Evolutionary conservation across 2,329 filamentous ascomycete genomes (phyloP), one percentile per base, ranked within the genome.

Genomic region (Trichoderma harzianum): DNA sequence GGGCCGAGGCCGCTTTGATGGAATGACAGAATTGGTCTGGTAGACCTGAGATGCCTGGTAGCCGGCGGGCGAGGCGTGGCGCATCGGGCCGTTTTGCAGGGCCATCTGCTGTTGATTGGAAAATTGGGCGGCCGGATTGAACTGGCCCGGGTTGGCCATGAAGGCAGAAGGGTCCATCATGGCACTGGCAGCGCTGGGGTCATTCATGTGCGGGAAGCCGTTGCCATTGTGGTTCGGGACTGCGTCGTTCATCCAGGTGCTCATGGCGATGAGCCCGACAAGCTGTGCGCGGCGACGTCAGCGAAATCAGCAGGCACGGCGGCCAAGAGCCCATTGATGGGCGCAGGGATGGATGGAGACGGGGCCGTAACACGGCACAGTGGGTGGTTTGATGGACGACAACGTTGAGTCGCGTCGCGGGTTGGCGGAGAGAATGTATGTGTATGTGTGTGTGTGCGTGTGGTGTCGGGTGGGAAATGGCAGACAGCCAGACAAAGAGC

Each of bases 1-100:
- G 67, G 92, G 92, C 61, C 93, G 89, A 69, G 93, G 89, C 78
- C 96, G 90, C 84, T 98, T 99, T 26, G 95, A 95, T 72, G 95
- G 95, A 76, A 97, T 91, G 78, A 97, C 90, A 62, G 92, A 87
- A 83, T 93, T 95, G 76, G 93, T 93, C 80, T 94, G 92, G 84
- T 95, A 97, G 78, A 89, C 88, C 69, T 72, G 74, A 58, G 68
- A 72, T 28, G 69, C 74, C 71, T 73, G 73, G 30, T 75, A 74
- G 78, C 92, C 93, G 57, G 81, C 90, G 58, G 93, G 92, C 69
- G 93, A 95, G 73, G 90, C 90, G 82, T 94, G 95, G 86, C 93
- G 93, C 86, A 93, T 91, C 78, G 87, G 89, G 83, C 93, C 92
- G 84, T 95, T 96, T 80, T 93, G 93, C 88, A 95, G 92, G 78